Evolutionary conservation across 2,329 filamentous ascomycete species (phyloP), one percentile per base, ranked within the genome.

Genomic region (Aspergillus sclerotialis): DNA sequence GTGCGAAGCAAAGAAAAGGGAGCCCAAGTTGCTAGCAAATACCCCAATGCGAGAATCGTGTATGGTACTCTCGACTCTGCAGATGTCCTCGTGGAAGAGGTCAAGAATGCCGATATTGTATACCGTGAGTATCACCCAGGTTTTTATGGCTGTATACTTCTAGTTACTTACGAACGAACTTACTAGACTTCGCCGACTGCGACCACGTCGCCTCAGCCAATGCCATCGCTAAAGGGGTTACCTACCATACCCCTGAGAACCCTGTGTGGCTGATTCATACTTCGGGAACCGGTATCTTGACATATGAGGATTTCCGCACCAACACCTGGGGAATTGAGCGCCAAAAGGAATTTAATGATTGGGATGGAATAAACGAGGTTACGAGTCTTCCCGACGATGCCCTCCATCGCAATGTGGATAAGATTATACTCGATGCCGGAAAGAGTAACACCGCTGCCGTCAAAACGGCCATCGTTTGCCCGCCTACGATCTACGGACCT

Each of bases 51-150:
- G 18, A 55, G 61, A 23, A 49, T 68, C 7, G 61, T 70, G 4
- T 49, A 56, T 21, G 66, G 67, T 8, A 61, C 65, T 36, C 52
- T 70, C 4, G 65, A 70, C 39, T 61, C 57, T 8, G 42, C 48
- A 5, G 53, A 61, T 10, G 29, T 63, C 17, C 57, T 70, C 21
- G 58, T 62, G 35, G 54, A 64, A 16, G 65, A 67, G 40, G 62
- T 65, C 10, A 60, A 60, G 40, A 67, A 69, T 16, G 65, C 66
- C 11, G 64, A 71, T 32, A 64, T 71, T 35, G 60, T 70, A 10
- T 61, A 65, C 39, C 55, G 66, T 69, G 42, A 37, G 63, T 53
- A 9, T 6, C n/a, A 21, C 10, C n/a, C n/a, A n/a, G n/a, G n/a
- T n/a, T n/a, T n/a, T n/a, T n/a, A n/a, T n/a, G n/a, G n/a, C n/a